phyloP scores from a whole-genome alignment of 1,284 basidiomycete species.

The Tylopilus orsonianus region DNA sequence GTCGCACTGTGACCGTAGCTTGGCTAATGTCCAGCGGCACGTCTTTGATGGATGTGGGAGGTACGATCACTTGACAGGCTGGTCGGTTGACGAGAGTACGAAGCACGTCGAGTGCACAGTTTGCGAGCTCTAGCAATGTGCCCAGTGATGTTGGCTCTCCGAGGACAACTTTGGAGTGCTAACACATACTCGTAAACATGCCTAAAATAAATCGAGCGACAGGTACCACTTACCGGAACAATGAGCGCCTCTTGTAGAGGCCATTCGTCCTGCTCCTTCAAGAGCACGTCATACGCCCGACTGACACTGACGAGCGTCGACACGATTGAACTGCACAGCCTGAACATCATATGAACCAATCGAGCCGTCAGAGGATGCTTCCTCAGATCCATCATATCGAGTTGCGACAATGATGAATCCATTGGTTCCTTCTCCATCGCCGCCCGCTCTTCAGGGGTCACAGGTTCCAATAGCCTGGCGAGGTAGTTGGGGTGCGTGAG shows the following conservation, averaged over 20 bases:
- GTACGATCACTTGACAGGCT: conserved; percentile 50
- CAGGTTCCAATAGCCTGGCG: conserved; percentile 75
- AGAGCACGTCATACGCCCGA: conserved; percentile 65
- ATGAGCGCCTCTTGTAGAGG: conserved; percentile 65
- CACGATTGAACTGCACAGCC: conserved; percentile 66
- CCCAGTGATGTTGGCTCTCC: conserved; percentile 78
- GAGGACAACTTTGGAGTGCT: conserved; percentile 81
- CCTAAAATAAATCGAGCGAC: not conserved
- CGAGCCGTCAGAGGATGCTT: conserved; percentile 70
- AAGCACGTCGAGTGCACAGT: conserved; percentile 69
- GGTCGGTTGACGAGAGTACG: conserved; percentile 58
- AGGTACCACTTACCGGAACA: conserved; percentile 60
- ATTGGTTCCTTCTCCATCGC: conserved; percentile 61
- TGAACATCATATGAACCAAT: conserved; percentile 68
- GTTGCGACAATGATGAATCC: conserved; percentile 35
- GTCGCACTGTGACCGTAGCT: conserved; percentile 52
- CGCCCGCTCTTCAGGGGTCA: conserved; percentile 72
- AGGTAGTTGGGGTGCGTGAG: conserved; percentile 89
- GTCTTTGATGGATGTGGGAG: conserved; percentile 38
- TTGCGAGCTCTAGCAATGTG: conserved; percentile 74
- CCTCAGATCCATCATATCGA: conserved; percentile 56
- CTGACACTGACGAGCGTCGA: conserved; percentile 72
- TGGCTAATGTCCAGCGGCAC: conserved; percentile 56
- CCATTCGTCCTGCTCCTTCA: conserved; percentile 70
- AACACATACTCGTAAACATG: not conserved